A percentile compares a stretch with the other conserved stretches of the same genome.
These are phyloP conservation scores for Kandelia obovata DNA, from an alignment of 345 rosid genomes.

Conservation along the genomic window DNA sequence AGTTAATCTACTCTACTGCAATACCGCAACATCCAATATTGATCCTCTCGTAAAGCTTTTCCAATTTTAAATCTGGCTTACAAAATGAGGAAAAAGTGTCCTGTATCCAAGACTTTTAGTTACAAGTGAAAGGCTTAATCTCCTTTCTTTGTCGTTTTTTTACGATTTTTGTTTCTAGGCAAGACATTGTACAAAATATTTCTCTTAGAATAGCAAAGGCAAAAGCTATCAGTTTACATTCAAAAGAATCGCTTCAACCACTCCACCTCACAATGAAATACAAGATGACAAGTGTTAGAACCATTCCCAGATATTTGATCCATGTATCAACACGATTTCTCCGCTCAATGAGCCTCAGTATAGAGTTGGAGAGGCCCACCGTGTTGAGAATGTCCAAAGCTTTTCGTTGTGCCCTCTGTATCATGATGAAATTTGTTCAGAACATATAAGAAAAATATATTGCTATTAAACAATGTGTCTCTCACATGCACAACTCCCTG, in stretches of 20 bases:
- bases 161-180: neutral
- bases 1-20: too few species aligned
- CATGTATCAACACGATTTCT: constrained; percentile 79
- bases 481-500: neutral
- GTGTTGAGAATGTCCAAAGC: constrained; percentile 86
- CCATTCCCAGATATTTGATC: constrained; percentile 90
- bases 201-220: neutral
- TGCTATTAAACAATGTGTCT: neutral
- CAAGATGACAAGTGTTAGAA: constrained; percentile 49
- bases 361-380: constrained; percentile 86
- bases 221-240: neutral
- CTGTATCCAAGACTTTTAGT: too few species aligned
- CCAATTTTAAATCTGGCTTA: too few species aligned
- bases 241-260: neutral
- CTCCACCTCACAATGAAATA: constrained; percentile 64
- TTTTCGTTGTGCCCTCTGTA: constrained; percentile 86
- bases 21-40: too few species aligned
- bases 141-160: neutral
- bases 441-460: neutral
- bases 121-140: neutral
- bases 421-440: constrained; percentile 1
- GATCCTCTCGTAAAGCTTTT: too few species aligned
- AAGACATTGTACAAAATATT: neutral
- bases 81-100: too few species aligned
- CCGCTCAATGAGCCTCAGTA: constrained; percentile 86